Percentiles rank a stretch among this genome's conserved stretches.
These are phyloP conservation scores for Crassisporium funariophilum DNA, from an alignment of 768 basidiomycete genomes.

Conservation along the genomic window DNA sequence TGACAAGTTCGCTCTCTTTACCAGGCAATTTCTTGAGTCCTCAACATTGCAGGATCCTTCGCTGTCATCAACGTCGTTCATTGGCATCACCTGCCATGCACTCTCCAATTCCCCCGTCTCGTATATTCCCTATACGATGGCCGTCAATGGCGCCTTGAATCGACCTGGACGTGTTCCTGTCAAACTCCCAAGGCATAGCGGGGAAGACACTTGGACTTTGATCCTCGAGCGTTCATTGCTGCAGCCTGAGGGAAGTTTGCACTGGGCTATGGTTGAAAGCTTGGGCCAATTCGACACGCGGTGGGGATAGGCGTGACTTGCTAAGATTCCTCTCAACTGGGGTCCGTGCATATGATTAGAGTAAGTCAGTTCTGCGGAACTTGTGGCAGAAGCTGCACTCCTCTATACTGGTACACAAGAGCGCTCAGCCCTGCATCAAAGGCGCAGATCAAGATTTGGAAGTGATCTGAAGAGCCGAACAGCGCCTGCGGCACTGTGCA, in stretches of 20 bases:
- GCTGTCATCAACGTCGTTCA: slow-evolving; percentile 28
- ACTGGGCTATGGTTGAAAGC: slow-evolving; percentile 51
- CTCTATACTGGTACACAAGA: too few relatives aligned
- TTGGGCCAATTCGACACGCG: slow-evolving; percentile 40
- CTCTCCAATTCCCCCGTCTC: slow-evolving; percentile 50
- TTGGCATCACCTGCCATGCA: slow-evolving; percentile 47
- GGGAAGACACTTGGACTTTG: slow-evolving; percentile 56
- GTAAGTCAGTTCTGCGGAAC: neutral
- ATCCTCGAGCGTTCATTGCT: slow-evolving; percentile 32
- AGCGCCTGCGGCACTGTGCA: too few relatives aligned
- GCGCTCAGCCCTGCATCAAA: too few relatives aligned
- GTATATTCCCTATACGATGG: slow-evolving; percentile 41
- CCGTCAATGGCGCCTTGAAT: slow-evolving; percentile 20
- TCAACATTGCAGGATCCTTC: slow-evolving; percentile 9
- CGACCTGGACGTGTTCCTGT: slow-evolving; percentile 40
- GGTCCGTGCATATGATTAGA: neutral
- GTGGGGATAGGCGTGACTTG: slow-evolving; percentile 31
- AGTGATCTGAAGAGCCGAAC: too few relatives aligned
- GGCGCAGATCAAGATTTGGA: too few relatives aligned
- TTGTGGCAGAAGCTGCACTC: too few relatives aligned
- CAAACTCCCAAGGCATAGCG: slow-evolving; percentile 48
- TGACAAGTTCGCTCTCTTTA: neutral
- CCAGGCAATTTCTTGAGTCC: too few relatives aligned
- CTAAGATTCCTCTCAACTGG: too few relatives aligned
- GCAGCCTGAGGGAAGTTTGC: slow-evolving; percentile 8